Conservation (phyloP, 495 filamentous ascomycete species). For the Halenospora varia region DNA sequence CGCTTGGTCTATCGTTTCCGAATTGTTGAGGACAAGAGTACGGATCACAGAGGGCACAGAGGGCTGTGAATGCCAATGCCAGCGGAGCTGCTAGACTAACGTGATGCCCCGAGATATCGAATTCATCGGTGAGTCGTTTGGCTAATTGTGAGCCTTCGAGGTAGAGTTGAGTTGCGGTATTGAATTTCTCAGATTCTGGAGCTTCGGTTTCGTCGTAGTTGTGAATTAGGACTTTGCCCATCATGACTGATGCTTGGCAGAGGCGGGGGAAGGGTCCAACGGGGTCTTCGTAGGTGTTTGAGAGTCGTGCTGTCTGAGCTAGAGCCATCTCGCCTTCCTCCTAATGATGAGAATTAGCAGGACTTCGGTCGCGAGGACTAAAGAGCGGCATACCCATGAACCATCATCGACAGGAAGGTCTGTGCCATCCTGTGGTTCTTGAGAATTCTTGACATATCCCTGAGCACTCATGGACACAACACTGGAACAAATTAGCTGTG, state of each 20-base stretch:
- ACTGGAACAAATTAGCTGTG: constrained; percentile 19
- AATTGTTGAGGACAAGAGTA: constrained; percentile 20
- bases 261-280: constrained; percentile 34
- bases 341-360: constrained; percentile 10
- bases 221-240: constrained; percentile 35
- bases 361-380: not conserved
- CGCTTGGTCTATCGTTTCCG: not conserved
- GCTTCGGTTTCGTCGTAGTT: constrained; percentile 16
- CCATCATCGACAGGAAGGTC: constrained; percentile 41
- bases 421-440: constrained; percentile 35
- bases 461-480: constrained; percentile 41
- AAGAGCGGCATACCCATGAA: constrained; percentile 33
- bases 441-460: constrained; percentile 35
- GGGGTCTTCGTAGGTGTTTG: constrained; percentile 16
- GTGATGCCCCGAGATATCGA: constrained; percentile 4
- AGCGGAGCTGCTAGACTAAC: constrained; percentile 12
- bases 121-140: constrained; percentile 16
- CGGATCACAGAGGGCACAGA: constrained; percentile 22
- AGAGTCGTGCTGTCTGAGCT: constrained; percentile 1
- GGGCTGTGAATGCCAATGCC: constrained; percentile 11
- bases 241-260: constrained; percentile 36
- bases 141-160: constrained; percentile 19
- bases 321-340: constrained; percentile 16
- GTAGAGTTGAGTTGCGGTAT: constrained; percentile 23
- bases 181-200: constrained; percentile 14